These are phyloP conservation scores for Isabelozyma heimii DNA, from an alignment of 805 yeast genomes.

Conservation along the genomic window DNA sequence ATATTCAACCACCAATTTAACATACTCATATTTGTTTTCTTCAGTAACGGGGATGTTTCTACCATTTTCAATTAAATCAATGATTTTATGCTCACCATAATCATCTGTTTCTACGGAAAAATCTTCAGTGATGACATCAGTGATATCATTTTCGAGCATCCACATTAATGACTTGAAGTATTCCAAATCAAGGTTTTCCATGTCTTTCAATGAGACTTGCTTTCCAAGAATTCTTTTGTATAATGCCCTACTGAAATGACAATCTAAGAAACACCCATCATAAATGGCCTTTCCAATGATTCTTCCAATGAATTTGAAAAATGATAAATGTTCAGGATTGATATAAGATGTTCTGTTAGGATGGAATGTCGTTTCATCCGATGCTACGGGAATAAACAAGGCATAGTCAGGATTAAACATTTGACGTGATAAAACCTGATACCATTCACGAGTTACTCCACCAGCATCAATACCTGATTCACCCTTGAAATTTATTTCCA, in stretches of 20 bases:
- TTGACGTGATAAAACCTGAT: conserved; percentile 87
- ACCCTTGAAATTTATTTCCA: conserved; percentile 83
- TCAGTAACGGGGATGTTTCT: conserved; percentile 84
- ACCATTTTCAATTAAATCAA: conserved; percentile 84
- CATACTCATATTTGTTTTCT: conserved; percentile 87
- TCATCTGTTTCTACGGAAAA: conserved; percentile 92
- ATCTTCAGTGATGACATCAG: conserved; percentile 92
- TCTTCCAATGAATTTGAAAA: conserved; percentile 92
- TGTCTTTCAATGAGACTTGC: conserved; percentile 81
- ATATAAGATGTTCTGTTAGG: conserved; percentile 91
- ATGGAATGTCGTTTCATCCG: conserved; percentile 91
- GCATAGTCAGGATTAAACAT: conserved; percentile 97
- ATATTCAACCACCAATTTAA: conserved; percentile 80
- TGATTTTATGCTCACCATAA: conserved; percentile 81
- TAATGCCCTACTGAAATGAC: conserved; percentile 93
- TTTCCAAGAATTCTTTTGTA: conserved; percentile 82
- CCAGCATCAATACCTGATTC: conserved; percentile 99
- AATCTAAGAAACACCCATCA: conserved; percentile 83
- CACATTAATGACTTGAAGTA: conserved; percentile 89
- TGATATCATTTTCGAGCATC: conserved; percentile 96
- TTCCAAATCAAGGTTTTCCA: conserved; percentile 90
- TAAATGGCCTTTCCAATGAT: conserved; percentile 91
- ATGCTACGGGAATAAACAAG: conserved; percentile 82
- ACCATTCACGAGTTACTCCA: conserved; percentile 97
- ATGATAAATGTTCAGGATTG: conserved; percentile 88